Evolutionary conservation across 495 filamentous ascomycete genomes (phyloP).

Genomic region (Amorphotheca resinae): DNA sequence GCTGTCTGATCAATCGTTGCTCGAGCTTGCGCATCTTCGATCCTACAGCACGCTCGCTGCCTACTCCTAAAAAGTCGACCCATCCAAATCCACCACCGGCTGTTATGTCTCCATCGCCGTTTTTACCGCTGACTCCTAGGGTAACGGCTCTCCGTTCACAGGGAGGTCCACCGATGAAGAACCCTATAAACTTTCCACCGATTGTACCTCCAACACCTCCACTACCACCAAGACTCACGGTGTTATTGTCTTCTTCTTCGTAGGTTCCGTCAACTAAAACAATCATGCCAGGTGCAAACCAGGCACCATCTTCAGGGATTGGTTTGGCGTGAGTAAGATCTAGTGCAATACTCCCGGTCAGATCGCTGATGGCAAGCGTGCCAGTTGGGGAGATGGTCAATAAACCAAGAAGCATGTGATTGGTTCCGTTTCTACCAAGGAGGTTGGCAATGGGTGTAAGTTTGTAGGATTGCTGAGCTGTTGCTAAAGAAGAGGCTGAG

Average conservation of each 20-base stretch:
- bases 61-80: conserved; percentile 89
- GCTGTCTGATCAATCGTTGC: conserved; percentile 21
- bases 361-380: conserved; percentile 65
- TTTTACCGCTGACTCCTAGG: conserved; percentile 50
- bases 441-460: conserved; percentile 89
- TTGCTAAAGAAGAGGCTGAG: conserved; percentile 39
- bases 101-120: conserved; percentile 35
- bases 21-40: conserved; percentile 67
- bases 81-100: conserved; percentile 82
- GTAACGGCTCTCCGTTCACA: conserved; percentile 73
- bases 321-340: conserved; percentile 70
- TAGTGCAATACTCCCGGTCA: conserved; percentile 75
- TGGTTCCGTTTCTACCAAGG: conserved; percentile 72
- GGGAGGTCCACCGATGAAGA: conserved; percentile 79
- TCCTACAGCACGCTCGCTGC: conserved; percentile 77
- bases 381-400: conserved; percentile 75
- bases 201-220: conserved; percentile 79
- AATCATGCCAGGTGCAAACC: conserved; percentile 91
- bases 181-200: conserved; percentile 77
- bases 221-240: conserved; percentile 56
- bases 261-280: conserved; percentile 88
- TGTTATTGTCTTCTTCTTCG: conserved; percentile 66
- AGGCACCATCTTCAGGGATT: conserved; percentile 74
- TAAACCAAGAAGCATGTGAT: conserved; percentile 78
- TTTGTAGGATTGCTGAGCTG: conserved; percentile 56